Evolutionary conservation across 2,329 filamentous ascomycete genomes (phyloP), one percentile per base, ranked within the genome.

Genomic region (Epichloe brachyelytri): DNA sequence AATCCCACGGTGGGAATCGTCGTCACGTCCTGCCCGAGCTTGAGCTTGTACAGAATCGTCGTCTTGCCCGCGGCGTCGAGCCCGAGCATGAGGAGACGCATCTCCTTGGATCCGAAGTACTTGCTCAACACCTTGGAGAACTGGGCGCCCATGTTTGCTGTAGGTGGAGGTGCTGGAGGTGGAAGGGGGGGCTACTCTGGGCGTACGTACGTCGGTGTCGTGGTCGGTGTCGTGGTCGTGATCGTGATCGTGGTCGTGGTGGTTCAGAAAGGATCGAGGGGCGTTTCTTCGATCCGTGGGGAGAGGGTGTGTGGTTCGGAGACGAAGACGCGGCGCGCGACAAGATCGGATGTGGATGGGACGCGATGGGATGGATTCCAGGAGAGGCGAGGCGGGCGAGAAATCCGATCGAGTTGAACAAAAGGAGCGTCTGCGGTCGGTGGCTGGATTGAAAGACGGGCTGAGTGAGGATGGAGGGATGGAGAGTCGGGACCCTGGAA

Each of bases 51-150:
- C 56, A 98, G 83, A 65, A 97, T 97, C 51, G 93, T 97, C 46
- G 93, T 98, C 79, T 98, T 98, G 77, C 93, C 93, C 59, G 93
- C 93, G 59, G 93, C 93, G 73, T 98, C 93, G 62, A 97, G 82
- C 62, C 93, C 93, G 62, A 98, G 79, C 93, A 98, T 98, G 67
- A 97, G 77, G 68, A 98, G 84, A 65, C 91, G 86, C 89, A 97
- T 96, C 76, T 97, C 91, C 78, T 95, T 95, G 60, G 91, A 95
- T 72, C 91, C 91, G 77, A 95, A 97, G 77, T 97, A 88, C 83
- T 94, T 95, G 72, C 88, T 87, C 84, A 96, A 90, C 74, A 96
- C 84, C 76, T 95, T 95, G 63, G 88, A 95, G 69, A 96, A 78
- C 72, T 88, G 85, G 65, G 85, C 86, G 74, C 91, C 91, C 91